Evolutionary conservation across 768 basidiomycete species (phyloP).

Genomic region (Dacryopinax primogenitus): DNA sequence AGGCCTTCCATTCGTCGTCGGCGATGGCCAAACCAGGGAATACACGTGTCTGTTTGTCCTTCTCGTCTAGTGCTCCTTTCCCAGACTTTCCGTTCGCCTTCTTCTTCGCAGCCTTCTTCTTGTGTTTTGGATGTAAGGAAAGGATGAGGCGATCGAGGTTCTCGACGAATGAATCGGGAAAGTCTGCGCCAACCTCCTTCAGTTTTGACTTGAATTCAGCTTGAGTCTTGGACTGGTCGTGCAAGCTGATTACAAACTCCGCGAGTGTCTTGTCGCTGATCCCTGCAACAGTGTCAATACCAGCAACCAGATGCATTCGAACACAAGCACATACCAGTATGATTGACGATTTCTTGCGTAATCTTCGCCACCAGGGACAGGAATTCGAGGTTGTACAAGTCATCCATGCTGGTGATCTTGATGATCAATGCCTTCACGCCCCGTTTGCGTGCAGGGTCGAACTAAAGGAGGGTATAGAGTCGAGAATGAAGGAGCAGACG

Average conservation of each 20-base stretch:
- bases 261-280: slow-evolving; percentile 85
- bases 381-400: slow-evolving; percentile 85
- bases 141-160: slow-evolving; percentile 91
- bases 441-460: no score
- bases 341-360: slow-evolving; percentile 84
- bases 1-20: slow-evolving; percentile 52
- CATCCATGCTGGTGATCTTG: slow-evolving; percentile 24
- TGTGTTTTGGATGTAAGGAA: slow-evolving; percentile 91
- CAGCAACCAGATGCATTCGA: background rate
- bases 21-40: slow-evolving; percentile 83
- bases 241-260: slow-evolving; percentile 86
- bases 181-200: slow-evolving; percentile 60
- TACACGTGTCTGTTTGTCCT: slow-evolving; percentile 66
- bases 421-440: background rate
- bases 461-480: background rate
- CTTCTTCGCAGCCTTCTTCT: slow-evolving; percentile 47
- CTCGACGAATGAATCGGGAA: slow-evolving; percentile 81
- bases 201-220: slow-evolving; percentile 72
- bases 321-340: slow-evolving; percentile 31
- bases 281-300: slow-evolving; percentile 30
- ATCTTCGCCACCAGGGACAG: slow-evolving; percentile 86
- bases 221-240: slow-evolving; percentile 68
- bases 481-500: background rate
- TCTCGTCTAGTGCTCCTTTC: slow-evolving; percentile 36
- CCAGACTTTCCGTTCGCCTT: slow-evolving; percentile 25